phyloP scores from a whole-genome alignment of 495 filamentous ascomycete genomes.

The Penicillium desertorum region DNA sequence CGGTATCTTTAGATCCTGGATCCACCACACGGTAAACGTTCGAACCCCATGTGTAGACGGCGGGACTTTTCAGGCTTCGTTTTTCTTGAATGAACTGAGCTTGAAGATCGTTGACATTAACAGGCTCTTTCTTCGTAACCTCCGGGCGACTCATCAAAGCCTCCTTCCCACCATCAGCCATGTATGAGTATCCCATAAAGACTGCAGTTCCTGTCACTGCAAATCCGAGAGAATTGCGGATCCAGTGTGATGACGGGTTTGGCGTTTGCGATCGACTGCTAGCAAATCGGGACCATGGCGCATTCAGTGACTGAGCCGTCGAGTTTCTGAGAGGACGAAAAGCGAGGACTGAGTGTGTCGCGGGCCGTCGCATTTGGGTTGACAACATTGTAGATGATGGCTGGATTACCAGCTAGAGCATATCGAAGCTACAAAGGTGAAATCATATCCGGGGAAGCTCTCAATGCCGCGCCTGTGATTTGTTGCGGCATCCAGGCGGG shows the following conservation, averaged over 20 bases:
- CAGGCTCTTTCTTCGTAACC: conserved; percentile 23
- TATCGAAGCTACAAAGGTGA: conserved; percentile 6
- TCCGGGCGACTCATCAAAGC: conserved; percentile 22
- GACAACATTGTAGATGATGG: conserved; percentile 31
- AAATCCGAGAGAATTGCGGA: conserved; percentile 37
- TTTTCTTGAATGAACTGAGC: conserved; percentile 82
- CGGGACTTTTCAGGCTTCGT: conserved; percentile 84
- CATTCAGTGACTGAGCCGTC: conserved; percentile 22
- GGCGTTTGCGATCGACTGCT: conserved; percentile 28
- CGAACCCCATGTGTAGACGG: conserved; percentile 89
- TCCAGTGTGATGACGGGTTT: conserved; percentile 30
- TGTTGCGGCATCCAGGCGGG: conserved; percentile 40
- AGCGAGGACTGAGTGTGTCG: conserved; percentile 19
- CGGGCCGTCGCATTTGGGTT: conserved; percentile 31
- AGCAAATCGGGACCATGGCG: conserved; percentile 35
- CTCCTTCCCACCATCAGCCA: conserved; percentile 24
- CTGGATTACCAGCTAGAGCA: conserved; percentile 11
- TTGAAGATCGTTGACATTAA: conserved; percentile 57
- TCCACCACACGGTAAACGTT: conserved; percentile 84
- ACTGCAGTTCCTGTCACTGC: conserved; percentile 38
- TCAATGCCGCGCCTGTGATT: conserved; percentile 9
- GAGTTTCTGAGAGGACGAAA: conserved; percentile 22
- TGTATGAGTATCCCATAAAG: conserved; percentile 39
- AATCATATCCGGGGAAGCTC: conserved; percentile 23
- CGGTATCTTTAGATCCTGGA: conserved; percentile 71